phyloP scores from a whole-genome alignment of 2,329 filamentous ascomycete genomes.

The Pyricularia pennisetigena region DNA sequence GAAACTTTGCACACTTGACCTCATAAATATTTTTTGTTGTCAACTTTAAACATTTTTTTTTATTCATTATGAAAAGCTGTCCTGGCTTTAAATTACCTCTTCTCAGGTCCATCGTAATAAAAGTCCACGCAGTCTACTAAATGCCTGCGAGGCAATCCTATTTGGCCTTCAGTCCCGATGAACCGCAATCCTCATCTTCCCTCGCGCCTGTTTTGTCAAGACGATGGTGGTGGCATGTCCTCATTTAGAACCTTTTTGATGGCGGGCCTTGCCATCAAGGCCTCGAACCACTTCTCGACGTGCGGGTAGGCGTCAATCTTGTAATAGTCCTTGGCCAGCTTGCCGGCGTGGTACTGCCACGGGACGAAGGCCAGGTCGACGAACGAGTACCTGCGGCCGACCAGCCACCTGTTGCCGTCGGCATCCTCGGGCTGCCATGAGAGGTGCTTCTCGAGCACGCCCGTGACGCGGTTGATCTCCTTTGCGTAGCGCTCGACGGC shows the following conservation, averaged over 20 bases:
- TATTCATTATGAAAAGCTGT: too few species aligned
- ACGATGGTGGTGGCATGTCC: too few species aligned
- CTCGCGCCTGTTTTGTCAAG: too few species aligned
- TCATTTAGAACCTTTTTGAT: slow-evolving; percentile 49
- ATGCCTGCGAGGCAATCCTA: too few species aligned
- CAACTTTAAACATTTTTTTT: too few species aligned
- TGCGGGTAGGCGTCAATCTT: slow-evolving; percentile 65
- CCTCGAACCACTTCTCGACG: slow-evolving; percentile 65
- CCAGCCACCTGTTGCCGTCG: slow-evolving; percentile 13
- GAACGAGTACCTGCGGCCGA: slow-evolving; percentile 15
- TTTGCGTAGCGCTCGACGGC: slow-evolving; percentile 15
- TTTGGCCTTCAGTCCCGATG: too few species aligned
- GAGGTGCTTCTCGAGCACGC: slow-evolving; percentile 14
- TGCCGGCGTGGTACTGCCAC: slow-evolving; percentile 9
- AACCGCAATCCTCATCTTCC: too few species aligned
- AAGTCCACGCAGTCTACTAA: too few species aligned
- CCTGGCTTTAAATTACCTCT: too few species aligned
- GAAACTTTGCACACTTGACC: too few species aligned
- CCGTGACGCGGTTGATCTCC: slow-evolving; percentile 15
- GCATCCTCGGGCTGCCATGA: slow-evolving; percentile 8
- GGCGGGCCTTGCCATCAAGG: slow-evolving; percentile 55
- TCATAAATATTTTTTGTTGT: too few species aligned
- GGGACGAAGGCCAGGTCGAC: slow-evolving; percentile 14
- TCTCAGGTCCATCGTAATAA: too few species aligned
- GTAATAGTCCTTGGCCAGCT: not conserved